phyloP scores from a whole-genome alignment of 2,329 filamentous ascomycete genomes.

The Colletotrichum ledebouriae region DNA sequence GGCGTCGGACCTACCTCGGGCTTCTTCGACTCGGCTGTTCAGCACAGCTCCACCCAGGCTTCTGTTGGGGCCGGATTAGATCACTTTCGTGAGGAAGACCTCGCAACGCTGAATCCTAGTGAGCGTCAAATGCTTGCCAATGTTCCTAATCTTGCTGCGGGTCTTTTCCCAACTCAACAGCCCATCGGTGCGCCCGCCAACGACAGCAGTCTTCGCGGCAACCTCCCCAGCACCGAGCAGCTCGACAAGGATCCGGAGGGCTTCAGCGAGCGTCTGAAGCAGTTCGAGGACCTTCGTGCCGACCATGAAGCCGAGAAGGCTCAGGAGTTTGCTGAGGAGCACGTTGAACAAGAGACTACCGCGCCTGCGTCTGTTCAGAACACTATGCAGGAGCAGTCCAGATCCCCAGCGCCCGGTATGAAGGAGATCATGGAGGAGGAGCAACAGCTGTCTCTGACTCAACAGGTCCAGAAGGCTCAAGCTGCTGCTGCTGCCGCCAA shows the following conservation, averaged over 20 bases:
- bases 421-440: conserved; percentile 44
- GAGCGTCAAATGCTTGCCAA: conserved; percentile 68
- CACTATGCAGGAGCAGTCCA: conserved; percentile 39
- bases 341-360: conserved; percentile 34
- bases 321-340: conserved; percentile 46
- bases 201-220: conserved; percentile 57
- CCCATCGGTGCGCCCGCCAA: conserved; percentile 54
- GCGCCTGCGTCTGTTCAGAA: conserved; percentile 32
- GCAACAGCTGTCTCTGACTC: conserved; percentile 75
- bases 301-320: conserved; percentile 73
- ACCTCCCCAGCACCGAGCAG: conserved; percentile 64
- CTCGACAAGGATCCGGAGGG: conserved; percentile 69
- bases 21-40: conserved; percentile 76
- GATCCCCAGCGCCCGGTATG: conserved; percentile 36
- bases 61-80: conserved; percentile 55
- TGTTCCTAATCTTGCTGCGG: conserved; percentile 48
- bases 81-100: conserved; percentile 78
- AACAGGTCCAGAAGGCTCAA: conserved; percentile 85
- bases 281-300: conserved; percentile 85
- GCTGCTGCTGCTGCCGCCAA: conserved; percentile 61
- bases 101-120: conserved; percentile 72
- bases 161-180: conserved; percentile 50
- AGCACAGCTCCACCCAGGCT: conserved; percentile 55
- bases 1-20: conserved; percentile 71
- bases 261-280: conserved; percentile 79